A percentile compares a stretch with the other conserved stretches of the same genome.
phyloP scores from a whole-genome alignment of 345 rosid genomes.

The Firmiana major region DNA sequence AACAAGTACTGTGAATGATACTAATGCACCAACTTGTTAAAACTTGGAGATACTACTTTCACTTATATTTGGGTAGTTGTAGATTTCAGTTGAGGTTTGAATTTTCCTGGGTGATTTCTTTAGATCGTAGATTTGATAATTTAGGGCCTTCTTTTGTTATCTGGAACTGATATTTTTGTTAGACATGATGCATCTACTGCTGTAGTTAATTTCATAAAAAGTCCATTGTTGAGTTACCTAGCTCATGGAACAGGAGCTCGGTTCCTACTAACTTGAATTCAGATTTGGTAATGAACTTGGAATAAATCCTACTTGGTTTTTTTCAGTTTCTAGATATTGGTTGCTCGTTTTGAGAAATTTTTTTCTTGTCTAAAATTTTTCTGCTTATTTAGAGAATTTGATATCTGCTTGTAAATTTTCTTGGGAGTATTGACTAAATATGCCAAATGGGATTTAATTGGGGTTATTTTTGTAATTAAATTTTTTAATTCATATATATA shows the following conservation, averaged over 20 bases:
- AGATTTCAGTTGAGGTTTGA: not conserved
- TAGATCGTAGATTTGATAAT: not conserved
- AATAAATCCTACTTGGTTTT: not conserved
- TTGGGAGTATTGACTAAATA: no score
- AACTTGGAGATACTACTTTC: not conserved
- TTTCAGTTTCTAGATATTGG: not conserved
- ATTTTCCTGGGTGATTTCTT: not conserved
- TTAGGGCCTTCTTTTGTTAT: not conserved
- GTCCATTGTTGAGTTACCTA: not conserved
- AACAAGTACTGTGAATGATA: not conserved
- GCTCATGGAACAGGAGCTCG: not conserved
- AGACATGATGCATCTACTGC: not conserved
- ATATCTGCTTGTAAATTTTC: no score
- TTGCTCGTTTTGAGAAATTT: no score
- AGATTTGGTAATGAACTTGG: not conserved
- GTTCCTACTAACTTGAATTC: not conserved
- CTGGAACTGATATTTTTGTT: not conserved
- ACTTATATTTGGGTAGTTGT: not conserved
- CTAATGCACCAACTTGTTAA: not conserved
- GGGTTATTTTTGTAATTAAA: no score
- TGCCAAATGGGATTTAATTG: no score
- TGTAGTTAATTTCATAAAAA: not conserved
- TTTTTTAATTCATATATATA: no score
- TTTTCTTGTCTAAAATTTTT: not conserved
- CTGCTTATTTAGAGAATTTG: no score